Percentiles rank a stretch among this genome's conserved stretches.
These are phyloP conservation scores for Lactifluus volemus DNA, from an alignment of 768 basidiomycete species.

Conservation along the genomic window DNA sequence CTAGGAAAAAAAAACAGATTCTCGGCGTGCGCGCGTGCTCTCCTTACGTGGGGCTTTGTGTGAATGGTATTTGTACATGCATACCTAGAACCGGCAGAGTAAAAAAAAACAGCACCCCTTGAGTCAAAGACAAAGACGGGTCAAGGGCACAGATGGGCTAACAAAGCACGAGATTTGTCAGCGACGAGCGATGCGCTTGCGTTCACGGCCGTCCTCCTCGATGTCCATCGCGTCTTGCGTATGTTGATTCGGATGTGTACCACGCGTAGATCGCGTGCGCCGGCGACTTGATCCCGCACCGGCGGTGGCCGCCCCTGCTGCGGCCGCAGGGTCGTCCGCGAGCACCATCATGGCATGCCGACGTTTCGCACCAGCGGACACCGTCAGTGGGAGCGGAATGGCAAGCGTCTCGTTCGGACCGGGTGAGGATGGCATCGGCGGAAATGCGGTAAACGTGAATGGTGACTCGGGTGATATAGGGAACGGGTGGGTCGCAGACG, in stretches of 20 bases:
- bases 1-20: background rate
- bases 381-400: constrained; percentile 10
- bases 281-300: constrained; percentile 35
- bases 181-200: constrained; percentile 64
- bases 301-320: constrained; percentile 27
- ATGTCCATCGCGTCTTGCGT: constrained; percentile 54
- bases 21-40: background rate
- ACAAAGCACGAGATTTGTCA: constrained; percentile 25
- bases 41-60: background rate
- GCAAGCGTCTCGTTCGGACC: constrained; percentile 22
- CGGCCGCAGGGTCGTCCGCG: constrained; percentile 42
- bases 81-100: constrained; percentile 3
- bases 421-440: constrained; percentile 17
- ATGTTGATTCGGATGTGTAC: constrained; percentile 32
- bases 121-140: background rate
- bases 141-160: background rate
- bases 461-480: constrained; percentile 11
- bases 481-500: constrained; percentile 10
- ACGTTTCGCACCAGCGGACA: constrained; percentile 57
- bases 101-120: background rate
- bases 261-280: constrained; percentile 46
- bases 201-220: constrained; percentile 67
- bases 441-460: constrained; percentile 26
- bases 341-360: constrained; percentile 75
- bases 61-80: constrained; percentile 13